Base-by-base conservation (phyloP, 139 green algal species). In the Auxenochlorella protothecoides region DNA sequence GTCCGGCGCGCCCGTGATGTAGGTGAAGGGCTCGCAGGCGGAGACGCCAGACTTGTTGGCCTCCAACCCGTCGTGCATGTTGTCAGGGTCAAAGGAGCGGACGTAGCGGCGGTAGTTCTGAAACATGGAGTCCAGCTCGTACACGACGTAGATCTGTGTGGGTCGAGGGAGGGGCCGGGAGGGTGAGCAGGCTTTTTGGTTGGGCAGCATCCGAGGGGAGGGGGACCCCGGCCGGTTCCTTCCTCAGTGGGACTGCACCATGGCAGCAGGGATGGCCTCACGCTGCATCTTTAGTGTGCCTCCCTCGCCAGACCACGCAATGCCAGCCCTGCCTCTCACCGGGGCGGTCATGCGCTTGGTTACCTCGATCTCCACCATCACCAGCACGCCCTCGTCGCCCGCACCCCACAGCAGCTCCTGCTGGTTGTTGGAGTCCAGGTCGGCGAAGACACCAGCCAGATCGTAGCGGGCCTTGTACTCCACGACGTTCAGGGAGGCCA, bases 71-170 rank as follows among this genome's bases (percentile, higher is more conserved):
- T 80, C 82, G 53, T 81, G 74, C 72, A 97, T 85, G 85, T 96
- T 89, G 57, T 80, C 71, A 71, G 92, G 78, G 68, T 83, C 89
- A 59, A 85, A 83, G 65, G 80, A 90, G 70, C 90, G 88, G 54
- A 97, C 92, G 65, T 93, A 96, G 62, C 90, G 76, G 4, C 92
- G 81, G 81, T 98, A 92, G 75, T 99, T 99, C 77, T 99, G 94
- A 72, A 89, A 96, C 63, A 89, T 92, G 55, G 85, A 87, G 6
- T 86, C 77, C 44, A 99, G 71, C 81, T 97, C 81, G 68, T 96
- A 98, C 74, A 93, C 96, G 53, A 99, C 68, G 67, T 90, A 99
- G 0, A 98, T 75, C 82, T 85, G 73, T 75, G 27, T 44, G 27
- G 27, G 27, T 44, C 27, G 27, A 44, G 27, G 27, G 27, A 44